Percentiles rank a stretch among this genome's conserved stretches.
These are phyloP conservation scores for Phytophthora macrochlamydospora DNA, from an alignment of 352 stramenopile species.

Conservation along the genomic window DNA sequence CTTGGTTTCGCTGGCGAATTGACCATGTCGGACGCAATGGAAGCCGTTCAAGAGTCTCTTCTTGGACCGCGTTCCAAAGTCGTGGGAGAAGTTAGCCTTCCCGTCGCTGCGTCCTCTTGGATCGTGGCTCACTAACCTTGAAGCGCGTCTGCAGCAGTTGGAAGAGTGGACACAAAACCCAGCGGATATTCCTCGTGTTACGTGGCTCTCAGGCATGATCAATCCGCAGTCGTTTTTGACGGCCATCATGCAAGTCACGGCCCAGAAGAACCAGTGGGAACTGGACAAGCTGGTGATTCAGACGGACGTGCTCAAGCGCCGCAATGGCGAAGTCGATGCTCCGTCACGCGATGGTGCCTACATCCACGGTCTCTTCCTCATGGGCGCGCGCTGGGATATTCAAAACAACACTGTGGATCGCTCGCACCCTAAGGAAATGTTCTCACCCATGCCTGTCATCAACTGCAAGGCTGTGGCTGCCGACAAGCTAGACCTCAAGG, in stretches of 20 bases:
- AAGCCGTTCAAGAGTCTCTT: conserved; percentile 94
- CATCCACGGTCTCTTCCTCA: conserved; percentile 94
- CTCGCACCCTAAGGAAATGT: conserved; percentile 98
- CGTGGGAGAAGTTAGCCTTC: conserved; percentile 96
- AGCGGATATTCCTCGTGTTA: conserved; percentile 96
- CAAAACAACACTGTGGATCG: conserved; percentile 94
- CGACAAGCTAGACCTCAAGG: conserved; percentile 96
- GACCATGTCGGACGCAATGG: conserved; percentile 98
- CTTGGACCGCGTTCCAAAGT: conserved; percentile 91
- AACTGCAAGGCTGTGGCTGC: conserved; percentile 96
- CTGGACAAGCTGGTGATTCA: conserved; percentile 98
- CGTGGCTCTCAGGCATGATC: conserved; percentile 94
- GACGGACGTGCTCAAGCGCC: conserved; percentile 96
- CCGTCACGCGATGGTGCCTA: conserved; percentile 94
- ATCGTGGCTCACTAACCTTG: conserved; percentile 95
- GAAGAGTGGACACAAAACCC: conserved; percentile 97
- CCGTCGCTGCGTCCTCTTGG: conserved; percentile 90
- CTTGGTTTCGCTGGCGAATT: conserved; percentile 96
- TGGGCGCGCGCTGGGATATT: conserved; percentile 96
- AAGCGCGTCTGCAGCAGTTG: conserved; percentile 91
- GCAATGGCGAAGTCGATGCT: conserved; percentile 89
- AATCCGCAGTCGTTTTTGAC: conserved; percentile 98
- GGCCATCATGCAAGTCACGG: conserved; percentile 97
- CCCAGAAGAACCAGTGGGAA: conserved; percentile 97
- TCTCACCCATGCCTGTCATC: conserved; percentile 97